Evolutionary conservation across 2,329 filamentous ascomycete genomes (phyloP).

Genomic region (Pestalotiopsis sp.): DNA sequence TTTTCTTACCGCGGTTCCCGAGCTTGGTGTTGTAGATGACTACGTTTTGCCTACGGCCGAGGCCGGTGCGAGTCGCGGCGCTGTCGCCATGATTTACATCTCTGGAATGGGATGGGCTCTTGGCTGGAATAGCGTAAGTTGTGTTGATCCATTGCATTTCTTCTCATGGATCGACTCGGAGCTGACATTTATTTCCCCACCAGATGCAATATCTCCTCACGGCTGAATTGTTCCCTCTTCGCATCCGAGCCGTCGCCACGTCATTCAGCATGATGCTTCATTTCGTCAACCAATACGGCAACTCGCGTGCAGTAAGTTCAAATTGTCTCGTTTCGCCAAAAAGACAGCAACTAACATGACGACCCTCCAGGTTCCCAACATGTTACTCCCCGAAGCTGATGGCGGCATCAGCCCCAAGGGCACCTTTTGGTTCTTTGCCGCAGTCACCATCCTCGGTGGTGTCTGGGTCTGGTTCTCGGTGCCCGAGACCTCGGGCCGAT

Average conservation of each 20-base stretch:
- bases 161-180: neutral
- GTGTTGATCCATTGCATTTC: slow-evolving; percentile 33
- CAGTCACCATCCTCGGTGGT: slow-evolving; percentile 66
- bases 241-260: slow-evolving; percentile 71
- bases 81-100: slow-evolving; percentile 74
- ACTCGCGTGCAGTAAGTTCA: slow-evolving; percentile 61
- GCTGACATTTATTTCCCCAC: neutral
- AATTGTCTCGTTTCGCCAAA: neutral
- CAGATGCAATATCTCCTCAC: slow-evolving; percentile 79
- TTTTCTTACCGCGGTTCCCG: slow-evolving; percentile 65
- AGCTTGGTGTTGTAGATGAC: slow-evolving; percentile 51
- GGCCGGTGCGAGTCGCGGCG: slow-evolving; percentile 63
- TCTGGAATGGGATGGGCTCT: slow-evolving; percentile 71
- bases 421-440: slow-evolving; percentile 75
- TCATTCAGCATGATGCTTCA: slow-evolving; percentile 78
- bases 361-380: slow-evolving; percentile 59
- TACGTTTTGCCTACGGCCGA: slow-evolving; percentile 51
- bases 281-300: slow-evolving; percentile 80
- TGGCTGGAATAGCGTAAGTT: slow-evolving; percentile 56
- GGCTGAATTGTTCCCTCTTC: slow-evolving; percentile 75
- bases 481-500: slow-evolving; percentile 68
- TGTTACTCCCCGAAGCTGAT: slow-evolving; percentile 57
- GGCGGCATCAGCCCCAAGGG: slow-evolving; percentile 62
- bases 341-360: neutral
- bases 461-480: slow-evolving; percentile 71